Evolutionary conservation across 306 rosid species (phyloP), one percentile per base, ranked within the genome.

Genomic region (Geum urbanum): DNA sequence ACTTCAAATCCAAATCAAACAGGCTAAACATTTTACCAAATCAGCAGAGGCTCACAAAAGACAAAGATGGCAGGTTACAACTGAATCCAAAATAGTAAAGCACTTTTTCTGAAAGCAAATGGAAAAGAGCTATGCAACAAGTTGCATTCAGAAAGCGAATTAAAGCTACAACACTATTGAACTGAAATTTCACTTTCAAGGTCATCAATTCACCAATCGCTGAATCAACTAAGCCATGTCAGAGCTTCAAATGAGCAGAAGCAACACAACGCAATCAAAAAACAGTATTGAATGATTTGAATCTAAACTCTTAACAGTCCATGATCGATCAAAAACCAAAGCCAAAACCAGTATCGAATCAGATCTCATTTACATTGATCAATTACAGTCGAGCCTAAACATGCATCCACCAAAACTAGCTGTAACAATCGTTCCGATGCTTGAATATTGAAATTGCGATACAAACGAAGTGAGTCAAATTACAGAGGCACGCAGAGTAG

Each of bases 301-400:
- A 57, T 18, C 46, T 49, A 27, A 37, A 24, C 40, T 14, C 56
- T 6, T 41, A 3, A 37, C 37, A 32, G 55, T 19, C 5, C 20
- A 67, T 32, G 41, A 61, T n/a, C 69, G 35, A 51, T 39, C 76
- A 51, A 35, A 27, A 14, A 9, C 37, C 15, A 13, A 47, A 24
- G 10, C 72, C 39, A 18, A 66, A 72, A 12, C 41, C 61, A 44
- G 19, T 32, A 32, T 9, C 13, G n/a, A 75, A 65, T 27, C 81
- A 57, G 83, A 81, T 78, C 81, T 69, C 72, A 48, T 22, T 65
- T 47, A 6, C 72, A 79, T 35, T 58, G 75, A 74, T 46, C 58
- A 72, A 61, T 37, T 18, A 64, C 46, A 71, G 74, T 78, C 45
- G 54, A 63, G 51, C 32, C 81, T 32, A 82, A 70, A 79, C 86